Base-by-base conservation (phyloP, 139 green algal species). In the Chlamydomonas eustigma region DNA sequence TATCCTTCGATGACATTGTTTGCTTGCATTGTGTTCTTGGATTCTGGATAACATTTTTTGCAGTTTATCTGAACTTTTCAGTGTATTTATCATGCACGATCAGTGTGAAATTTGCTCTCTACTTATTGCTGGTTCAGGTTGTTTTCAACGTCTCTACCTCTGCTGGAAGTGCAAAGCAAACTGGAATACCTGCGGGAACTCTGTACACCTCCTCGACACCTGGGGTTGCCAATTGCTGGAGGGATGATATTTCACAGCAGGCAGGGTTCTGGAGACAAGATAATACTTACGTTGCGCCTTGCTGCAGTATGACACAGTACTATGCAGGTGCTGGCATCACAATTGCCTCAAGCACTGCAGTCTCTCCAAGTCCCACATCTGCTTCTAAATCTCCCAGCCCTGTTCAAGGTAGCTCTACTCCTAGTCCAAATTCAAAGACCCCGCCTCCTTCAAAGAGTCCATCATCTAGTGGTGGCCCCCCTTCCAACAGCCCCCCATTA, bases 221-320 rank as follows among this genome's bases (percentile, higher is more conserved):
- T 39, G 64, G 64, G 4, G 64, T 71, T 31, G 30, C 37, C 64
- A 31, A 71, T 22, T 71, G 64, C 28, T 71, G 64, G 64, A 31
- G 64, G 3, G 64, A 33, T 37, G 64, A 71, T 33, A 71, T 71
- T 5, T 71, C 64, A 71, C 37, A 31, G 64, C 28, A 4, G 64
- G 3, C 2, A 33, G 64, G 44, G 44, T 58, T 12, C 12, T 28
- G 44, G 44, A 58, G 44, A 58, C 44, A 58, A 28, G 44, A 58
- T 58, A 12, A 58, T 12, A 58, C 12, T 58, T 18, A 58, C 44
- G 18, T 58, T 58, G 44, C 44, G 12, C 44, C 2, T 37, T 72
- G 58, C 58, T 33, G 58, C 18, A n/a, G 58, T 18, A 33, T 70
- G n/a, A 31, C 58, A 24, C 30, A 70, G 44, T 58, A 32, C 58